A percentile compares a stretch with the other conserved stretches of the same genome.
phyloP scores from a whole-genome alignment of 345 rosid genomes.

The Salix arbutifolia region DNA sequence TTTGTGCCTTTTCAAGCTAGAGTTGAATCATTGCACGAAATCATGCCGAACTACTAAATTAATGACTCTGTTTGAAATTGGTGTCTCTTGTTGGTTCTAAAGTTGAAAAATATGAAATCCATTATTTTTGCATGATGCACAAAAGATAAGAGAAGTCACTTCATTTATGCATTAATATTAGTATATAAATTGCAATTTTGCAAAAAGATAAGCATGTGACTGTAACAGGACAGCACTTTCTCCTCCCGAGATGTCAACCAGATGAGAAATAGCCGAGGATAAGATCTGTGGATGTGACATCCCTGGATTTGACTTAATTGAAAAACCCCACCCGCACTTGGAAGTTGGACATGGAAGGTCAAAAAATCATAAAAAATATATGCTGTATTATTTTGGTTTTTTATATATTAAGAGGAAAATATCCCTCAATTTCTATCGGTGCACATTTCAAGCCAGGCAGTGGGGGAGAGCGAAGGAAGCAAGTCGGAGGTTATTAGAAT shows the following conservation, averaged over 20 bases:
- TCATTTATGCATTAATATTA: background rate
- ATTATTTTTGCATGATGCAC: background rate
- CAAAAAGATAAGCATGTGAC: slow-evolving; percentile 3
- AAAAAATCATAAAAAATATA: background rate
- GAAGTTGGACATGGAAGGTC: background rate
- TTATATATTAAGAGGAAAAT: background rate
- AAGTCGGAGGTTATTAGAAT: background rate
- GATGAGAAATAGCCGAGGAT: slow-evolving; percentile 60
- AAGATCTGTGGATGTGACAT: slow-evolving; percentile 49
- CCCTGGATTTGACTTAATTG: slow-evolving; percentile 33
- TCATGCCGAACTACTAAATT: slow-evolving; percentile 2
- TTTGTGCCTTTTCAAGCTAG: background rate
- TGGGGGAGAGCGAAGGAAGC: background rate
- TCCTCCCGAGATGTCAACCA: slow-evolving; percentile 45
- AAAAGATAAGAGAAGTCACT: background rate
- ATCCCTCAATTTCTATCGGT: slow-evolving; percentile 14
- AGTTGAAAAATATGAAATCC: background rate
- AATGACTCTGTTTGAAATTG: background rate
- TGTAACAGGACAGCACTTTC: slow-evolving; percentile 47
- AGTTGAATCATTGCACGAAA: slow-evolving; percentile 16
- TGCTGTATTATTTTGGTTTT: background rate
- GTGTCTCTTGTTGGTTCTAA: background rate
- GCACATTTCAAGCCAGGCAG: slow-evolving; percentile 14
- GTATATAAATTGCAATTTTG: background rate
- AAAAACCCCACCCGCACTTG: background rate